phyloP scores from a whole-genome alignment of 805 yeast genomes.

The Nakazawaea populi region DNA sequence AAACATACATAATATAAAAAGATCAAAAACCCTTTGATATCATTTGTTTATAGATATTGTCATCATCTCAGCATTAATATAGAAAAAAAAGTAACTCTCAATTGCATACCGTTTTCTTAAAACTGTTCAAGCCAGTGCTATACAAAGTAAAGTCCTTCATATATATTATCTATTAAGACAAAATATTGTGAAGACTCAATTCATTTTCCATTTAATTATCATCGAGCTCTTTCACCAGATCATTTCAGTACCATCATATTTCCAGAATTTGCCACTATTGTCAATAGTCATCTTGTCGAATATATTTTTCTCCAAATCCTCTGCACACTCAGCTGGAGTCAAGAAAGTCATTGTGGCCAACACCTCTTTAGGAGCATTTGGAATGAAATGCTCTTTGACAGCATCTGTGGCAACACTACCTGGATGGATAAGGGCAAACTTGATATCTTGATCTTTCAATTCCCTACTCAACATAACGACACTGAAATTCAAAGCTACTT shows the following conservation, averaged over 20 bases:
- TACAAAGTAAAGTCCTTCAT: too few relatives aligned
- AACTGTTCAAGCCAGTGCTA: too few relatives aligned
- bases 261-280: neutral
- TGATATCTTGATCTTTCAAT: neutral
- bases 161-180: too few relatives aligned
- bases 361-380: neutral
- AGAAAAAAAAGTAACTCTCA: too few relatives aligned
- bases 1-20: too few relatives aligned
- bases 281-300: neutral
- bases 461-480: neutral
- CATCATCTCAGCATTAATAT: too few relatives aligned
- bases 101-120: too few relatives aligned
- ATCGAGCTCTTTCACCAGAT: neutral
- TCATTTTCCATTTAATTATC: too few relatives aligned
- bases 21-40: too few relatives aligned
- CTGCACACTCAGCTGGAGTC: neutral
- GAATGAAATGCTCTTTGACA: neutral
- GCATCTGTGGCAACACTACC: neutral
- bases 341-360: neutral
- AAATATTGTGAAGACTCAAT: too few relatives aligned
- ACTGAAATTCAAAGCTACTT: neutral
- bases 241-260: neutral
- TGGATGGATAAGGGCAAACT: neutral
- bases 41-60: neutral
- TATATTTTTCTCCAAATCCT: neutral